A percentile compares a stretch with the other conserved stretches of the same genome.
Evolutionary conservation across 331 rosid genomes (phyloP).

Genomic region (Rosa hybrid): DNA sequence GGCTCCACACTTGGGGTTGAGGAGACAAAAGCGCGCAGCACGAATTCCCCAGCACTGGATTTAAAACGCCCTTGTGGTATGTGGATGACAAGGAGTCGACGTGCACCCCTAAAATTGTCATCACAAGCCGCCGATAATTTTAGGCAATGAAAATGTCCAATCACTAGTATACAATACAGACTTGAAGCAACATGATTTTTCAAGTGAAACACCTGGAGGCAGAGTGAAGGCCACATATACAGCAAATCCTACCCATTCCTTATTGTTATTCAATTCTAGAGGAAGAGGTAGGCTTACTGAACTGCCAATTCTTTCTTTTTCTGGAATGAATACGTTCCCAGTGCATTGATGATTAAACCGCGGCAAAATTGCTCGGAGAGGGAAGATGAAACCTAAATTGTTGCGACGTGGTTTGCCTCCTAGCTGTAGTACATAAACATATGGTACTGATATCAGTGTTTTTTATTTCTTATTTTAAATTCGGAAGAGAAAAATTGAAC

Average conservation of each 20-base stretch:
- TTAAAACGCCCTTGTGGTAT: neutral
- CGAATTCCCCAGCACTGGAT: too few relatives aligned
- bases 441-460: too few relatives aligned
- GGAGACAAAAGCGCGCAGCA: too few relatives aligned
- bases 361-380: neutral
- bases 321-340: neutral
- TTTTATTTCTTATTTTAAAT: too few relatives aligned
- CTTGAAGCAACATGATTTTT: neutral
- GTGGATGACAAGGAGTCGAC: neutral
- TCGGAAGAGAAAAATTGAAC: too few relatives aligned
- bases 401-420: neutral
- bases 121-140: neutral
- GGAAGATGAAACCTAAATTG: neutral
- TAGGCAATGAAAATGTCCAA: too few relatives aligned
- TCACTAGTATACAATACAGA: too few relatives aligned
- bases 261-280: constrained; percentile 15
- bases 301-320: neutral
- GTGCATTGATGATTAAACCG: constrained; percentile 21
- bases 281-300: constrained; percentile 11
- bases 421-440: neutral
- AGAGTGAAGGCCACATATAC: neutral
- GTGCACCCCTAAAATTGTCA: neutral
- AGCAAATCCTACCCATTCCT: constrained; percentile 27
- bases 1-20: too few relatives aligned
- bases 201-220: neutral